These are phyloP conservation scores for Ophiosphaerella korrae DNA, from an alignment of 2,329 filamentous ascomycete genomes.

Conservation along the genomic window DNA sequence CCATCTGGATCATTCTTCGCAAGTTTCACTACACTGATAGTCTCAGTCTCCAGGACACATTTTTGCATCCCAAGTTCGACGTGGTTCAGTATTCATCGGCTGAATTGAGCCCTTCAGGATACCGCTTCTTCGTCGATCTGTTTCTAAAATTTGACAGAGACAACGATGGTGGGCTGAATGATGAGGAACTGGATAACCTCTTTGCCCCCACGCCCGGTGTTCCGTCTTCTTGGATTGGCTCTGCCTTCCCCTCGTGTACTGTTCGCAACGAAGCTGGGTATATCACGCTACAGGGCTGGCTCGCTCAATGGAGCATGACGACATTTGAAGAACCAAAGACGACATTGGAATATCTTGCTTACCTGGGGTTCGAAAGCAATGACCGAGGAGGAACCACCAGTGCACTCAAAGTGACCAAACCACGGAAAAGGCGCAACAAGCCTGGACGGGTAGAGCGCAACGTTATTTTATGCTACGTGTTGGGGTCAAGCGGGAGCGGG, in stretches of 20 bases:
- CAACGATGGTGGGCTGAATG: slow-evolving; percentile 91
- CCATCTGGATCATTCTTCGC: slow-evolving; percentile 94
- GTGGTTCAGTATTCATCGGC: slow-evolving; percentile 91
- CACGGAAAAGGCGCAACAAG: slow-evolving; percentile 80
- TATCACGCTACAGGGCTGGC: slow-evolving; percentile 95
- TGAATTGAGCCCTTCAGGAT: slow-evolving; percentile 90
- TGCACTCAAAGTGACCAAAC: slow-evolving; percentile 89
- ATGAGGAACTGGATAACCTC: slow-evolving; percentile 80
- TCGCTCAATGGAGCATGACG: slow-evolving; percentile 99
- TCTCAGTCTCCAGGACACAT: slow-evolving; percentile 85
- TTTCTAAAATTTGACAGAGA: slow-evolving; percentile 97
- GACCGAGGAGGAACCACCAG: slow-evolving; percentile 76
- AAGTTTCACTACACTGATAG: slow-evolving; percentile 98
- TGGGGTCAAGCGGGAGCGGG: slow-evolving; percentile 83
- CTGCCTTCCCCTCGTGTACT: slow-evolving; percentile 88
- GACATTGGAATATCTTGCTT: slow-evolving; percentile 92
- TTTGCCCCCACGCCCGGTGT: slow-evolving; percentile 93
- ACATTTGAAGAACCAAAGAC: slow-evolving; percentile 96
- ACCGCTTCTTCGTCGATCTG: slow-evolving; percentile 95
- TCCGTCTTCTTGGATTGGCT: slow-evolving; percentile 84
- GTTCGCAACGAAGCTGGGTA: slow-evolving; percentile 94
- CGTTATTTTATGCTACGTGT: slow-evolving; percentile 89
- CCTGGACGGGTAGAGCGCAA: slow-evolving; percentile 89
- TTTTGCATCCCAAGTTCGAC: slow-evolving; percentile 91
- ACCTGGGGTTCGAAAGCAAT: slow-evolving; percentile 87